These are phyloP conservation scores for Trichopus zeylanicus DNA, from an alignment of 116 monocot species.

Conservation along the genomic window DNA sequence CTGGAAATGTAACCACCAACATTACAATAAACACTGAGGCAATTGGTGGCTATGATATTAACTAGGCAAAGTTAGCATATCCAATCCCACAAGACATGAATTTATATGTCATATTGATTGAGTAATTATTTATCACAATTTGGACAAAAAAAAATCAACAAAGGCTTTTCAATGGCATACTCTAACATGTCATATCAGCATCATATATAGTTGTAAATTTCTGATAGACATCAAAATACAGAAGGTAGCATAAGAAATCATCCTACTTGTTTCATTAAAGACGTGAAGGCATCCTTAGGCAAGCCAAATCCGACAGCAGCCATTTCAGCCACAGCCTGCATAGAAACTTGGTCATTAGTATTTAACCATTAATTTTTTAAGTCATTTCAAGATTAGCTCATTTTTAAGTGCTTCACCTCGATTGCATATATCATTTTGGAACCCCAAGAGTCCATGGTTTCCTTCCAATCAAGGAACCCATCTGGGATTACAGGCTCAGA, in stretches of 20 bases:
- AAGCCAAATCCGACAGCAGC: slow-evolving; percentile 92
- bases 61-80: no score
- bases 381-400: no score
- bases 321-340: slow-evolving; percentile 91
- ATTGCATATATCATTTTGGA: slow-evolving; percentile 85
- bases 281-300: slow-evolving; percentile 78
- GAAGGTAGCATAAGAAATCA: not conserved
- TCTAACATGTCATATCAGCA: no score
- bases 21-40: no score
- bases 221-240: not conserved
- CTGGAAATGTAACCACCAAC: no score
- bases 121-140: no score
- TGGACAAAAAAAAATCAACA: not conserved
- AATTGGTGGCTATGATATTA: no score
- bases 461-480: slow-evolving; percentile 85
- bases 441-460: slow-evolving; percentile 96
- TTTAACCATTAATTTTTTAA: not conserved
- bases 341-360: slow-evolving; percentile 5
- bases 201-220: not conserved
- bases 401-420: slow-evolving; percentile 31
- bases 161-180: no score
- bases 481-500: slow-evolving; percentile 89
- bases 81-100: no score
- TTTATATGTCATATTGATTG: no score
- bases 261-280: slow-evolving; percentile 87